Conservation (phyloP, 768 basidiomycete genomes). For the Hygrocybe punicea region DNA sequence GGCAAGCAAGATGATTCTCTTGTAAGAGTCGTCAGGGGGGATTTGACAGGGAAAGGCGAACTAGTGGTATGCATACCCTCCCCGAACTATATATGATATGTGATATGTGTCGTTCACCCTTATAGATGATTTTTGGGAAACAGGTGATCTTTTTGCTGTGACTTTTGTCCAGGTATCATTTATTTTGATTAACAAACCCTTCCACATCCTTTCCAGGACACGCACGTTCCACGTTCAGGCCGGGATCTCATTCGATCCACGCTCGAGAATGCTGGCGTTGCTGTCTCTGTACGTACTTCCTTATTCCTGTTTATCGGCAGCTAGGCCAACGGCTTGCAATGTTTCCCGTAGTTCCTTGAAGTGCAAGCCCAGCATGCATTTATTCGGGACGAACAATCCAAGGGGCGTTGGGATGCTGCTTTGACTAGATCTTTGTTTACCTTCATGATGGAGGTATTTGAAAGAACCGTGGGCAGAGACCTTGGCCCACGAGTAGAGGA, state of each 20-base stretch:
- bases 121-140: conserved; percentile 92
- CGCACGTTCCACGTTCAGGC: conserved; percentile 86
- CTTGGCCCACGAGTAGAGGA: conserved; percentile 61
- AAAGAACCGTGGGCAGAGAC: conserved; percentile 80
- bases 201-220: conserved; percentile 53
- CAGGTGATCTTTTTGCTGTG: conserved; percentile 49
- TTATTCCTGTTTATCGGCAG: background rate
- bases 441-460: conserved; percentile 93
- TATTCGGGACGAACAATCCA: conserved; percentile 86
- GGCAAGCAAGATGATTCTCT: conserved; percentile 84
- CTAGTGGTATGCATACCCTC: conserved; percentile 56
- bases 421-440: conserved; percentile 74
- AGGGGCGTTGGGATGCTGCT: conserved; percentile 95
- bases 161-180: background rate
- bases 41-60: conserved; percentile 76
- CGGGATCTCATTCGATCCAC: conserved; percentile 79
- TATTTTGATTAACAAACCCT: background rate
- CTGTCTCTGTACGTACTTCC: conserved; percentile 51
- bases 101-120: background rate
- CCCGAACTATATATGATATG: background rate
- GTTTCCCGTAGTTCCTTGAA: conserved; percentile 71
- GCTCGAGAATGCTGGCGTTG: conserved; percentile 75
- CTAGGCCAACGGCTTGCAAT: background rate
- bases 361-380: conserved; percentile 98
- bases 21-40: conserved; percentile 65